Percentiles rank a stretch among this genome's conserved stretches.
phyloP scores from a whole-genome alignment of 1,139 yeast species.

The Debaryomyces sp. region DNA sequence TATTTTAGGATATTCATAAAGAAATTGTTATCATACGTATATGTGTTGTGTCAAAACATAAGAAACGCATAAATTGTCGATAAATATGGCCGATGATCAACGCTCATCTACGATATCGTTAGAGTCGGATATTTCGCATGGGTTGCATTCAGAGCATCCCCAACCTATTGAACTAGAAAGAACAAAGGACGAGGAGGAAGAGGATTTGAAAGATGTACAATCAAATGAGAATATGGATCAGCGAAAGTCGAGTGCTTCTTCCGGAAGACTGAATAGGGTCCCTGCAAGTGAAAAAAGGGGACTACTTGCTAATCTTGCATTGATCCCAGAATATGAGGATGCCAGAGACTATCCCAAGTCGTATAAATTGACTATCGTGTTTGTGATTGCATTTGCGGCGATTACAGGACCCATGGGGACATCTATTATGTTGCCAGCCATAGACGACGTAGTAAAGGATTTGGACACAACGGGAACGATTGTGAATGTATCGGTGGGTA shows the following conservation, averaged over 20 bases:
- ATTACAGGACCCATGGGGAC: slow-evolving; percentile 93
- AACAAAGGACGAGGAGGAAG: not conserved
- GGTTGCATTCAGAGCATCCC: slow-evolving; percentile 1
- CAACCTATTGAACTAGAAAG: not conserved
- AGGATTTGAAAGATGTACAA: not conserved
- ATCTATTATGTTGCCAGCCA: slow-evolving; percentile 79
- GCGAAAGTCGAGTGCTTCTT: slow-evolving; percentile 9
- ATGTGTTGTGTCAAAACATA: not conserved
- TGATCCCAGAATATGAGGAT: slow-evolving; percentile 74
- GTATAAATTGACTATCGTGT: slow-evolving; percentile 57
- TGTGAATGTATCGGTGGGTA: slow-evolving; percentile 80
- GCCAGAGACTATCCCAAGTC: slow-evolving; percentile 61
- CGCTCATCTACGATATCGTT: slow-evolving; percentile 1
- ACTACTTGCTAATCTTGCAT: slow-evolving; percentile 48
- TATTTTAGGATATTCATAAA: not conserved
- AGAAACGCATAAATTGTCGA: not conserved
- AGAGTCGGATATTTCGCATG: slow-evolving; percentile 5
- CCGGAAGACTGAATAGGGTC: slow-evolving; percentile 30
- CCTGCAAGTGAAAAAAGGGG: slow-evolving; percentile 56
- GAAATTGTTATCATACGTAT: not conserved
- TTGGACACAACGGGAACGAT: slow-evolving; percentile 58
- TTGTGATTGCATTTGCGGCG: slow-evolving; percentile 72
- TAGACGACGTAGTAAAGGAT: slow-evolving; percentile 57
- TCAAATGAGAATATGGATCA: not conserved
- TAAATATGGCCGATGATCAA: not conserved